Base-by-base conservation (phyloP, 768 basidiomycete species). In the Boletus vermiculosoides region DNA sequence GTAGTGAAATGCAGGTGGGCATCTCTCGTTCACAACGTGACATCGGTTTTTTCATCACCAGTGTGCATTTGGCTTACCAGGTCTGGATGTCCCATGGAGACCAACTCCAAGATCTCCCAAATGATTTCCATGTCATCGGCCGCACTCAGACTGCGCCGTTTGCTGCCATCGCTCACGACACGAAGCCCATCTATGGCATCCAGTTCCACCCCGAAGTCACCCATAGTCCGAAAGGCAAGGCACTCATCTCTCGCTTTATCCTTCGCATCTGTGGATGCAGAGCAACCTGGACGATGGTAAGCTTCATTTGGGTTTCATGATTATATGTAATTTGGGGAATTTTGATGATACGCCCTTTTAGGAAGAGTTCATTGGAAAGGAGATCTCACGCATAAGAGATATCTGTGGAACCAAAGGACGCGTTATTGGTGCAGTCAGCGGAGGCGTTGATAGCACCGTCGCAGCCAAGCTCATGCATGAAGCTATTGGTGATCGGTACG, bases 81-180 rank as follows among this genome's bases (percentile, higher is more conserved):
- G 96, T 98, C 49, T 98, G 97, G 97, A 98, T 98, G 97, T 98
- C 96, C 18, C 97, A 99, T 70, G 94, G 95, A 12, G 97, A 98
- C 74, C 93, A 96, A 62, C 81, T 98, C 34, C 88, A 86, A 28
- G 83, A 80, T 48, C 82, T 89, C 2, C 97, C 96, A 16, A 74
- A 85, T 0, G 78, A 88, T 64, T 99, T 97, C 75, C 86, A 91
- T 66, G 83, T 89, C 62, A 92, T 98, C 63, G 96, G 94, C 8
- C 80, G 82, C 46, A 99, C 97, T 0, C 74, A 81, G 18, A 88
- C 87, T 1, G 94, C 96, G 0, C 96, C 96, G 0, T 98, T 80
- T 69, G 95, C 95, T 12, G 95, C 95, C 2, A 84, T 98, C 59
- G 93, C 93, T 8, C 97, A 99, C 75, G 77, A 94, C 66, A 76